Evolutionary conservation across 1,284 basidiomycete genomes (phyloP), one percentile per base, ranked within the genome.

Genomic region (Athelia psychrophila): DNA sequence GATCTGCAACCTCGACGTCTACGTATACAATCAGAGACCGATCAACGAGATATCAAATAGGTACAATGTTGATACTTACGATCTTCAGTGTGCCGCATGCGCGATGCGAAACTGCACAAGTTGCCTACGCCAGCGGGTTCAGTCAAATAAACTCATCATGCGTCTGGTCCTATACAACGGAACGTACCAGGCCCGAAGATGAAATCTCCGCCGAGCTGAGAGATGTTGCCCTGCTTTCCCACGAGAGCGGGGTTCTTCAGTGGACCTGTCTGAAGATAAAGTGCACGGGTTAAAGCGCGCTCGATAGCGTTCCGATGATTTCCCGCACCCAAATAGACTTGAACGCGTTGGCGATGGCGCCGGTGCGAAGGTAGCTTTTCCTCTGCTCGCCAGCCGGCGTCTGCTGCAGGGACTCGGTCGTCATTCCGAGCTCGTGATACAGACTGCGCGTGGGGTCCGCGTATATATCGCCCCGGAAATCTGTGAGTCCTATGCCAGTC

Each of bases 121-220:
- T 30, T 30, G 6, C 27, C 27, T 30, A 30, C 6, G 13, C 6
- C 27, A 6, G 13, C 6, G 13, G 13, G 27, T 6, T 30, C 5
- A 30, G 13, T 13, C 27, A 30, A 30, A 30, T n/a, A n/a, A n/a
- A n/a, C n/a, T n/a, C n/a, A n/a, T n/a, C n/a, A 30, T 30, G 27
- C 13, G 27, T 30, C 27, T 6, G 13, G 5, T 13, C 27, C 27
- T 30, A 13, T 30, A 27, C 40, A 5, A 3, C 25, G 23, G 44
- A n/a, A 50, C 62, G 13, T 56, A 79, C 79, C 80, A 30, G 79
- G 79, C 20, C 80, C 81, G 47, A 86, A 71, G 22, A 86, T 64
- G 54, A 85, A 85, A 35, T 86, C 84, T 2, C 83, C 83, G 2
- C 83, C 84, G 1, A 81, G 65, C 60, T 87, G 84, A 0, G 77